Evolutionary conservation across 495 filamentous ascomycete species (phyloP), one percentile per base, ranked within the genome.

Genomic region (Platismatia glauca): DNA sequence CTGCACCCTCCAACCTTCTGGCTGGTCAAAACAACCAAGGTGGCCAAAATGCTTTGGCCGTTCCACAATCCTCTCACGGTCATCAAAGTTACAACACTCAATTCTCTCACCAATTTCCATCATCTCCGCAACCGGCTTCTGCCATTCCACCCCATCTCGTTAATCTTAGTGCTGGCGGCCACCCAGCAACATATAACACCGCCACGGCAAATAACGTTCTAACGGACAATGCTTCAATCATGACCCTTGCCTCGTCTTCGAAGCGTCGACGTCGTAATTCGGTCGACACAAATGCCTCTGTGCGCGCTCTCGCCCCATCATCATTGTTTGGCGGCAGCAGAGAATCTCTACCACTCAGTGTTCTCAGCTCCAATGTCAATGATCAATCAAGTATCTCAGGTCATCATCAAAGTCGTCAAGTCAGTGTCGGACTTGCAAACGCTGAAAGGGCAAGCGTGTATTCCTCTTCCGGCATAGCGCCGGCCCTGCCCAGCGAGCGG

Each of bases 191-290:
- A 7, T 98, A 98, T 74, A 86, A 77, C 63, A 84, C 84, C 6
- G 94, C 92, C 1, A 97, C 90, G 0, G 94, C 94, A 50, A 95
- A 97, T 75, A 91, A 91, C 71, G 80, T 94, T 18, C 77, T 96
- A 31, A 95, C 90, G 11, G 94, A 98, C 70, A 92, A 98, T 71
- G 94, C 94, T 1, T 96, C 91, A 22, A 93, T 97, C 62, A 82
- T 98, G 33, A 98, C 94, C 0, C 81, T 98, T n/a, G 94, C 94
- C 1, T 96, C 91, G 8, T 97, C 92, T 0, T 96, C 91, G 27
- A 95, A 97, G 72, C 84, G 88, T 34, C 87, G 90, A 52, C 88
- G 94, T 24, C 81, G 94, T 44, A 89, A 91, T 64, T 95, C 90
- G 1, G 81, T 97, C 69, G 94, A 98, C 73, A 97, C 95, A 0